Base-by-base conservation (phyloP, 306 rosid species). In the Quercus variabilis region DNA sequence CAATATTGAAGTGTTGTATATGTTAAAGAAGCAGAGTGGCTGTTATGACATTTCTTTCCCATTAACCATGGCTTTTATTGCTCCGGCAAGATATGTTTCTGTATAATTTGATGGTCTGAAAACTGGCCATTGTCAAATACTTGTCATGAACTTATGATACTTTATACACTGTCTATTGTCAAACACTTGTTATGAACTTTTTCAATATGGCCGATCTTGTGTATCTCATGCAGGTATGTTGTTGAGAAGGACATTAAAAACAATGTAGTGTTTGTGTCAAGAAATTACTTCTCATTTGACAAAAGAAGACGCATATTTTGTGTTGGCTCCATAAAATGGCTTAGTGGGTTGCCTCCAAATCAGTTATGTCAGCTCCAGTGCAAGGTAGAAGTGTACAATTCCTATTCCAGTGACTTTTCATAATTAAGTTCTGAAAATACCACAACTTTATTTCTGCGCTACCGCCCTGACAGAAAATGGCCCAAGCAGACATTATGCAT, bases 271-370 rank as follows among this genome's bases (percentile, higher is more conserved):
- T 95, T 92, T 82, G 97, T 90, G 78, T 95, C 99, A 51, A 91
- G 97, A 88, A 95, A 92, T 85, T 95, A 95, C 83, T 95, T 87
- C 86, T 91, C 99, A 26, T 25, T 83, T n/a, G 94, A 95, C 83
- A 95, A 95, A 88, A 89, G 92, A 81, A 91, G 99, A 85, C 91
- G 97, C 30, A 6, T 88, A 67, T 92, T 95, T 65, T 87, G 96
- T 65, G 94, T 84, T 74, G 97, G 99, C 72, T 95, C 97, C 76
- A 81, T 95, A 43, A 95, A 91, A 84, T 95, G 98, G 99, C 83
- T 92, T 20, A 82, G 84, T 58, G 95, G 97, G 70, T 76, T 57
- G 43, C 84, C 90, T 57, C 90, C 94, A 33, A 71, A 79, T 87
- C 92, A 83, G 78, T 74, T 79, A 69, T 83, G 73, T 86, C 87